Evolutionary conservation across 78 protist genomes (phyloP), one percentile per base, ranked within the genome.

Genomic region (Dictyostelium capitatum): DNA sequence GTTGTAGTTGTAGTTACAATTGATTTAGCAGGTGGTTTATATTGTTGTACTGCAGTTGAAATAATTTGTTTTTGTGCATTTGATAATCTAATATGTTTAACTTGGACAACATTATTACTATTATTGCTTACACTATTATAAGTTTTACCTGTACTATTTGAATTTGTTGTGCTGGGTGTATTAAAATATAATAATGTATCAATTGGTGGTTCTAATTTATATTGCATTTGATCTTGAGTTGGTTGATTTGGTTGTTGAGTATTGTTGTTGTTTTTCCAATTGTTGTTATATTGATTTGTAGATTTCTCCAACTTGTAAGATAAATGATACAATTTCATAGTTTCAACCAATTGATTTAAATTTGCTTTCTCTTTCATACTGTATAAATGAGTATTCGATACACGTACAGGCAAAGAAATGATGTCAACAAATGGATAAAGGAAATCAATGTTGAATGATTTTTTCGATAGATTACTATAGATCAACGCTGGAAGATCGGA

Each of bases 31-130:
- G 46, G 32, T 47, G 69, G 72, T 79, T 79, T 79, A 56, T 30
- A 79, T 37, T 30, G 67, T 37, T 25, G 57, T 17, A 77, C 62
- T 50, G 67, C 84, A n/a, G 54, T 37, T 2, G 48, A 20, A 48
- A 85, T 59, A 59, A 85, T 85, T 75, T 85, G 92, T 59, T 85
- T 85, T 59, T 85, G 92, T 15, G 10, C 20, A 72, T 56, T 77
- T 47, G 92, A 59, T 48, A 85, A 30, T 54, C 50, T 46, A 43
- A 46, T 28, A 64, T 77, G 62, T 50, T 77, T 59, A n/a, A 28
- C 20, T 37, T 23, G 53, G 2, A 37, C 43, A 37, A 37, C 43
- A 37, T 37, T 37, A 37, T 2, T 37, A 19, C 28, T 30, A 30
- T 67, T 30, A 41, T 8, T 23, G 1, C 8, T 32, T 32, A 30